Evolutionary conservation across 495 filamentous ascomycete species (phyloP), one percentile per base, ranked within the genome.

Genomic region (Neurospora sp.): DNA sequence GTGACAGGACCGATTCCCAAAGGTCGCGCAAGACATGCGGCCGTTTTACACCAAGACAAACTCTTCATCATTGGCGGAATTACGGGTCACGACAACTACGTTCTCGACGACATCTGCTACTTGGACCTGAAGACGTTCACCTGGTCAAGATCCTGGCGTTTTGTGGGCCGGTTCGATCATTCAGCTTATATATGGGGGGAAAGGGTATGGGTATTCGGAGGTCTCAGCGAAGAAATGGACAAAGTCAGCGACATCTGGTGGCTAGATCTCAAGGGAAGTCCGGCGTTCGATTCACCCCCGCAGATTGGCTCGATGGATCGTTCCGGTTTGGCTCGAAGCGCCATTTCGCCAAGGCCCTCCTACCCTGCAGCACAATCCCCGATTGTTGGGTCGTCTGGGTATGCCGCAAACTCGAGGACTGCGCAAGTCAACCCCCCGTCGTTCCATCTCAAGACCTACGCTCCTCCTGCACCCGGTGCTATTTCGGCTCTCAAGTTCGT

Each of bases 101-200:
- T 97, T 28, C 85, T 97, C 39, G 95, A 98, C 75, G 96, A 98
- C 79, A 91, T 99, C 72, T 96, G 93, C 81, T 99, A 96, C 81
- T 87, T 99, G 62, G 96, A 99, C 79, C 85, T 99, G 71, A 97
- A 96, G 85, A 98, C 96, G 11, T 97, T 93, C 88, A 97, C 95
- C 5, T 99, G 96, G 96, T 98, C 96, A 70, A 89, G 93, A 69
- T 92, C 93, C 42, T 99, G 96, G 96, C 92, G 90, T 71, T 98
- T 98, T 81, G 94, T 96, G 21, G 88, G 92, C 36, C 89, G 96
- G 15, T 99, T 96, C 78, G 96, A 99, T 76, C 96, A 99, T 79
- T 91, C 93, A 5, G 93, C 92, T 34, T 97, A 93, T 88, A 89
- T 97, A 59, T 97, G 94, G 85, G 83, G 90, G 71, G 94, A 92